A percentile compares a stretch with the other conserved stretches of the same genome.
Evolutionary conservation across 1,284 basidiomycete species (phyloP).

Genomic region (Polyporus tsugae): DNA sequence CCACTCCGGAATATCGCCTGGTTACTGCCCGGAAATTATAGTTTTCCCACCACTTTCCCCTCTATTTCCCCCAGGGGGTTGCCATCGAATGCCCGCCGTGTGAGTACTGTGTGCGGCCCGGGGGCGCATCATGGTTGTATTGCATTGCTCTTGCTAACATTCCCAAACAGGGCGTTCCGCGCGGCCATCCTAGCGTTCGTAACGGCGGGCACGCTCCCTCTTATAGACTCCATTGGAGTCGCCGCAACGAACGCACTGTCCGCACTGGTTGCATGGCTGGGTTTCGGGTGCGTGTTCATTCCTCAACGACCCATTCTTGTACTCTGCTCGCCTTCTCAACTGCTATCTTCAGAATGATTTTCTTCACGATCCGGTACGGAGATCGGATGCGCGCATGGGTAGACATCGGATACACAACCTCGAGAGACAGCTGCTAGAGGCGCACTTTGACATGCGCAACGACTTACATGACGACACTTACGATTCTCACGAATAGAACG

Average conservation of each 20-base stretch:
- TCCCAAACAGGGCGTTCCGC: background rate
- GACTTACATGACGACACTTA: background rate
- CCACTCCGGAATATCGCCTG: too few relatives aligned
- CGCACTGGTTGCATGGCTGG: background rate
- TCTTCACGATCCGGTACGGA: slow-evolving; percentile 1
- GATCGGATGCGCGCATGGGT: background rate
- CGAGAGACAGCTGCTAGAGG: background rate
- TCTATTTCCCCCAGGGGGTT: too few relatives aligned
- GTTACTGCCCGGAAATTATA: too few relatives aligned
- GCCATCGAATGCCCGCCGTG: too few relatives aligned
- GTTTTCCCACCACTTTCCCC: too few relatives aligned
- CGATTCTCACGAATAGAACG: background rate
- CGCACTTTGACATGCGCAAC: background rate
- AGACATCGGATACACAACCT: background rate
- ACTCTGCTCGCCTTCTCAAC: background rate
- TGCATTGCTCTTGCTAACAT: background rate
- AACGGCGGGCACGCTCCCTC: background rate
- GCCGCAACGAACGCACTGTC: background rate
- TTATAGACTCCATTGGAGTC: background rate
- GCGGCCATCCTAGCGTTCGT: background rate
- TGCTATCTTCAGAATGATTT: background rate
- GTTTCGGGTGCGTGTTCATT: background rate
- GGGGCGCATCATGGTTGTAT: background rate
- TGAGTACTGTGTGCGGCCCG: background rate
- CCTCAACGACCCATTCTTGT: too few relatives aligned